Evolutionary conservation across 371 early-diverging fungal genomes (phyloP), one percentile per base, ranked within the genome.

Genomic region (Chytridiales sp.): DNA sequence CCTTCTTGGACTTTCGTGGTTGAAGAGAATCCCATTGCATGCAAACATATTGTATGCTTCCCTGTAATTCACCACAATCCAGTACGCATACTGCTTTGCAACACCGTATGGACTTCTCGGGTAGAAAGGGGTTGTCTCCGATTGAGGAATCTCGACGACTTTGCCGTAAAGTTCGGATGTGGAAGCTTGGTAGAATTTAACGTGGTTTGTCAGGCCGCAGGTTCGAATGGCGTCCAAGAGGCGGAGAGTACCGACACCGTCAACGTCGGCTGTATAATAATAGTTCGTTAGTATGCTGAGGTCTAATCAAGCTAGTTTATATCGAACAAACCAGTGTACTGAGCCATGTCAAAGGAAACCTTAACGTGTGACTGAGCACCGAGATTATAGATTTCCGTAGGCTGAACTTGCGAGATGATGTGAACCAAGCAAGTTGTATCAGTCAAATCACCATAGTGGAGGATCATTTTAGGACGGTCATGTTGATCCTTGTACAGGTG

Each of bases 311-410:
- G n/a, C n/a, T n/a, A n/a, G n/a, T n/a, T n/a, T n/a, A n/a, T n/a
- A n/a, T n/a, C n/a, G n/a, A 15, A 24, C 49, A 32, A 11, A 74
- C 87, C 88, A 38, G 89, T 91, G 76, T 92, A 92, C 71, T 90
- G 90, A 34, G 92, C 85, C 89, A 90, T 88, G 57, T 90, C 90
- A 68, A 92, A 92, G 6, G 91, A 90, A 24, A 92, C 91, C 74
- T 89, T 90, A 72, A 91, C 92, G 61, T 90, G 90, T 32, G 87
- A 87, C 57, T 72, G 73, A 2, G 73, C 73, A 32, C 68, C 73
- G 4, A 89, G 79, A 72, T 89, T 89, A 72, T 91, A 89, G 40
- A 89, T 76, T 69, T 89, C 91, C 32, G 85, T 87, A 26, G 91
- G 89, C 48, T 86, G 85, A 35, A 91, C 83, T 60, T 87, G 79